Base-by-base conservation (phyloP, 2,329 filamentous ascomycete species). In the Xylariaceae sp. region DNA sequence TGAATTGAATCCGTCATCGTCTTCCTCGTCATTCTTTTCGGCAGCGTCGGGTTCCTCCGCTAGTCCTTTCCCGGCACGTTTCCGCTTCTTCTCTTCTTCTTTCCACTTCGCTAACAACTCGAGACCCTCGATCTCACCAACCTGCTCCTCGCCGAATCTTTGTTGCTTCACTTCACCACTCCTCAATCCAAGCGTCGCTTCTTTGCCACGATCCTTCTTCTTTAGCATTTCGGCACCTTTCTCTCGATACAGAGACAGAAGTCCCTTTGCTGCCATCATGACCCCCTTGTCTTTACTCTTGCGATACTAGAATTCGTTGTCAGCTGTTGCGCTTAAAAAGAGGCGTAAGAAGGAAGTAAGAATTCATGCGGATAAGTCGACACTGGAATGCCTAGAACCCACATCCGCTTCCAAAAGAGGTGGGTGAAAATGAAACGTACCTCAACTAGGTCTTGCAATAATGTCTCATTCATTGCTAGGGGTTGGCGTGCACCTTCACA, bases 251-350 rank as follows among this genome's bases (percentile, higher is more conserved):
- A 99, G 79, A 20, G 91, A 91, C 35, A 99, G 78, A 6, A 99
- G 78, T 59, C 94, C 93, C 71, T 94, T 93, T 11, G 93, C 92
- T 6, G 94, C 94, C 94, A 99, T 97, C 83, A 96, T 92, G n/a
- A 94, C 90, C 55, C 93, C 92, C 78, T 97, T 99, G 69, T 99
- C 94, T 70, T 99, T 99, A 69, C 91, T 96, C 78, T 95, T 96
- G 56, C 91, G 85, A 75, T 99, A 97, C 77, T 60, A 93, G 87
- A 5, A 6, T 16, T 97, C 91, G 46, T 97, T 97, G 93, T 59
- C 13, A 59, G 58, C 36, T 47, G 3, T 9, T 45, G 8, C 9
- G 13, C 10, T 37, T 18, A 10, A 15, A 41, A n/a, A 24, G 5
- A 15, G 13, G 18, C n/a, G n/a, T n/a, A n/a, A n/a, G n/a, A n/a